Percentiles rank a stretch among this genome's conserved stretches.
Evolutionary conservation across 352 stramenopile genomes (phyloP).

Genomic region (Peronospora belbahrii): DNA sequence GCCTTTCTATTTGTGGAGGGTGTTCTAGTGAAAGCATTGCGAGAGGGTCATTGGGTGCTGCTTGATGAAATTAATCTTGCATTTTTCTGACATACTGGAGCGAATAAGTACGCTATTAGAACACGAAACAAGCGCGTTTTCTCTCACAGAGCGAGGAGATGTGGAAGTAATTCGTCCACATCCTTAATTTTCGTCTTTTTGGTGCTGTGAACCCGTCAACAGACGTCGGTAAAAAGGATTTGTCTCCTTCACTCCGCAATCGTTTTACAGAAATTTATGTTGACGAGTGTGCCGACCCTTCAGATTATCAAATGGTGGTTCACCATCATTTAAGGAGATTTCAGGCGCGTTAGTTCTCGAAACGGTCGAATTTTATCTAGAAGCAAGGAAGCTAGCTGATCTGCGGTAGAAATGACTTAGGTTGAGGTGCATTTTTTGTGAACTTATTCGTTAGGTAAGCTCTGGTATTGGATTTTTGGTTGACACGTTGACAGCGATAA

Average conservation of each 20-base stretch:
- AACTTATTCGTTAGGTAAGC: no score
- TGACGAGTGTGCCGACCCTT: slow-evolving; percentile 91
- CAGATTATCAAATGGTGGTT: slow-evolving; percentile 94
- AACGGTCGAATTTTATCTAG: slow-evolving; percentile 95
- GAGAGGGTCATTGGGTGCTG: slow-evolving; percentile 95
- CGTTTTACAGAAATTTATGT: slow-evolving; percentile 98
- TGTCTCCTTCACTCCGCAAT: slow-evolving; percentile 95
- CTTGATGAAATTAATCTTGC: slow-evolving; percentile 99
- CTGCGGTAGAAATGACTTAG: no score
- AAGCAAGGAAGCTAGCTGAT: slow-evolving; percentile 81
- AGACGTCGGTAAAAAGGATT: slow-evolving; percentile 98
- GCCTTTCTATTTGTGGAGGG: slow-evolving; percentile 99
- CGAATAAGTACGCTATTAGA: slow-evolving; percentile 96
- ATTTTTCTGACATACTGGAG: slow-evolving; percentile 96
- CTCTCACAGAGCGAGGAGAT: slow-evolving; percentile 96
- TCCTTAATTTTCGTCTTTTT: slow-evolving; percentile 98
- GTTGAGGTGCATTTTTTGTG: no score
- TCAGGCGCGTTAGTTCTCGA: slow-evolving; percentile 53
- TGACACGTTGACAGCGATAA: no score
- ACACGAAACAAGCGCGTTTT: slow-evolving; percentile 91
- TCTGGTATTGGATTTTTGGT: no score
- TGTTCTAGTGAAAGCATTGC: slow-evolving; percentile 95
- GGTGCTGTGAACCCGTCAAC: slow-evolving; percentile 99
- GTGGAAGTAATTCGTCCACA: slow-evolving; percentile 92
- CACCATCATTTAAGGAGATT: slow-evolving; percentile 80